Base-by-base conservation (phyloP, 805 yeast genomes). In the Yamadazyma ubonensis region DNA sequence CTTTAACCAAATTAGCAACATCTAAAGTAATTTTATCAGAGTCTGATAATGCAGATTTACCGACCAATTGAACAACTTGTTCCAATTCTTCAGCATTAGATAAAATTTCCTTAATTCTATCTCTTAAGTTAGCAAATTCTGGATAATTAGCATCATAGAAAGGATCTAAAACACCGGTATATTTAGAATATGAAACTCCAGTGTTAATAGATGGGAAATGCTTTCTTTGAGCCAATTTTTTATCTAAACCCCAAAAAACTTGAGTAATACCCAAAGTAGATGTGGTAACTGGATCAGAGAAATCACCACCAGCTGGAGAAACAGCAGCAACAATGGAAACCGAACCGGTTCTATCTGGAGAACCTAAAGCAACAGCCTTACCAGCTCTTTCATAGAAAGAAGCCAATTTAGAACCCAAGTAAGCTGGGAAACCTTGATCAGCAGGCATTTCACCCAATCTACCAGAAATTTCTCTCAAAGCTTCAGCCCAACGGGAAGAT, bases 401-500 rank as follows among this genome's bases (percentile, higher is more conserved):
- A 42, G 99, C 98, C 58, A 93, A 79, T 65, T 93, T 93, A 38
- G 99, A 96, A 74, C 99, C 99, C 65, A 93, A 77, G 66, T 93
- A 93, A 38, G 99, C 99, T 46, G 99, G 99, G 93, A 90, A 93
- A 76, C 99, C 99, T 76, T 95, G 99, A 72, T 93, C 99, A 47
- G 99, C 99, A 63, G 99, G 99, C 99, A 93, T 93, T 77, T 93
- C 99, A 72, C 99, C 99, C 66, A 93, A 77, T 79, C 99, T 95
- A 79, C 99, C 99, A 38, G 98, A 90, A 65, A 93, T 85, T 79
- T 93, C 99, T 83, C 99, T 90, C 64, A 93, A 78, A 47, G 99
- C 99, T 76, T 93, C 99, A 32, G 99, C 99, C 99, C 99, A 93
- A 78, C 99, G 90, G 22, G 97, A 90, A 23, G 98, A 91, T 5